Conservation (phyloP, 176 grass and related monocot genomes). For the Triticum dicoccoides region DNA sequence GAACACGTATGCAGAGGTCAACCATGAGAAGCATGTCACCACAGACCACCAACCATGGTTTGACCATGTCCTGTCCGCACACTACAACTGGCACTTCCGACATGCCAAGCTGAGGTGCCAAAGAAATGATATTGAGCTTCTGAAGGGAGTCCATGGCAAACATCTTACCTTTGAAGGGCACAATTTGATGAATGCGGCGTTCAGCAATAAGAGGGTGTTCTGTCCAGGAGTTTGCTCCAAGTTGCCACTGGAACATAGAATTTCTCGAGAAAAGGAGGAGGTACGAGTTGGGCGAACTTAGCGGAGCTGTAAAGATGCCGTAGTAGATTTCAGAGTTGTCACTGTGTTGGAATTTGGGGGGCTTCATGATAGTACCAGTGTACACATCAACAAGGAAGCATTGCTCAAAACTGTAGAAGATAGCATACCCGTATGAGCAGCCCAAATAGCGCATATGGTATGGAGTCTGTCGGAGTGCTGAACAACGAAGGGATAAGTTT, state of each 20-base stretch:
- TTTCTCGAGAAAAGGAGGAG: constrained; percentile 32
- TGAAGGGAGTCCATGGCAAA: not conserved
- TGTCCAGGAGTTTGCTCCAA: constrained; percentile 33
- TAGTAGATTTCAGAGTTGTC: not conserved
- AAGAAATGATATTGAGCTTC: constrained; percentile 23
- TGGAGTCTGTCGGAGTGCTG: not conserved
- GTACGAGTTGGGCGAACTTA: constrained; percentile 31
- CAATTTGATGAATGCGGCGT: not conserved
- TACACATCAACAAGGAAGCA: constrained; percentile 47
- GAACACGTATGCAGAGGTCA: too few species aligned
- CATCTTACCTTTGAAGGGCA: constrained; percentile 39
- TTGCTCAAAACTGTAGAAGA: constrained; percentile 6
- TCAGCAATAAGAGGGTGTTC: not conserved
- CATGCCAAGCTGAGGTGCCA: constrained; percentile 25
- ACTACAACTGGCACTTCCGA: constrained; percentile 15
- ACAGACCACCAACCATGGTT: too few species aligned
- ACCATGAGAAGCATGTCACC: too few species aligned
- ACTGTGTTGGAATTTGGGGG: constrained; percentile 17
- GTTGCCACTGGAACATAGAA: constrained; percentile 43
- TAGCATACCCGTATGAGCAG: constrained; percentile 46
- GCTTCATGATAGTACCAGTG: constrained; percentile 33
- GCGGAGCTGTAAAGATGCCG: constrained; percentile 36
- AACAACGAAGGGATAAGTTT: not conserved
- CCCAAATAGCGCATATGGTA: constrained; percentile 25
- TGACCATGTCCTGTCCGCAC: not conserved